Percentiles rank a stretch among this genome's conserved stretches.
Evolutionary conservation across 495 filamentous ascomycete species (phyloP).

Genomic region (Aspergillus ellipticus): DNA sequence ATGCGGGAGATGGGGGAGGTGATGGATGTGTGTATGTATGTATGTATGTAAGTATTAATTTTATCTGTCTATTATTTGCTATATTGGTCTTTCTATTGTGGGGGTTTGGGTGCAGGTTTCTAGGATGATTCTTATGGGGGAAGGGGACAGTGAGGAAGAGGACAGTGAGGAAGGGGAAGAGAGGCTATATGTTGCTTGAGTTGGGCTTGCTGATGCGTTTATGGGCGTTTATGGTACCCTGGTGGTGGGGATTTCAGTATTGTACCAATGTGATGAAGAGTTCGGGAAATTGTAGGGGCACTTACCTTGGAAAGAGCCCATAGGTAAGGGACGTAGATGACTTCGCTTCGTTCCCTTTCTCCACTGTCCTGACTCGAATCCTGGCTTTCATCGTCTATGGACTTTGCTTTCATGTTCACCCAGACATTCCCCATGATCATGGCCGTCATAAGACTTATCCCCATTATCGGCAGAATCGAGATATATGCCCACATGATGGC

Average conservation of each 20-base stretch:
- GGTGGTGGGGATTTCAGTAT: background rate
- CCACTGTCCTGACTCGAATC: background rate
- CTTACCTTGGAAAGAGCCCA: constrained; percentile 22
- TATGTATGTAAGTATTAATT: background rate
- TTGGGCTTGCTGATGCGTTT: background rate
- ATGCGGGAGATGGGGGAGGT: background rate
- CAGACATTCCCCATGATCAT: constrained; percentile 52
- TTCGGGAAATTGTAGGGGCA: background rate
- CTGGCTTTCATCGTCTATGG: background rate
- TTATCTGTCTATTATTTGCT: background rate
- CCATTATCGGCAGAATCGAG: constrained; percentile 52
- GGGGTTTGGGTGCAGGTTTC: background rate
- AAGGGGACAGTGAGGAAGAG: background rate
- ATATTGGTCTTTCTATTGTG: background rate
- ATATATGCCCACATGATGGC: constrained; percentile 57
- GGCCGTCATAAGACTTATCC: constrained; percentile 38
- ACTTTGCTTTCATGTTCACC: constrained; percentile 24
- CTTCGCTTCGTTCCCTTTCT: constrained; percentile 13
- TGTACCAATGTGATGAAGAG: background rate
- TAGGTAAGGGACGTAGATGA: constrained; percentile 23
- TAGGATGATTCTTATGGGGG: background rate
- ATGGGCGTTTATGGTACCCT: background rate
- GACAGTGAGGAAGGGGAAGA: background rate
- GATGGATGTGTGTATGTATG: background rate
- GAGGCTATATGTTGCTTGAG: background rate